Percentiles rank a stretch among this genome's conserved stretches.
phyloP scores from a whole-genome alignment of 1,284 basidiomycete genomes.

The Cryptococcus sp. region DNA sequence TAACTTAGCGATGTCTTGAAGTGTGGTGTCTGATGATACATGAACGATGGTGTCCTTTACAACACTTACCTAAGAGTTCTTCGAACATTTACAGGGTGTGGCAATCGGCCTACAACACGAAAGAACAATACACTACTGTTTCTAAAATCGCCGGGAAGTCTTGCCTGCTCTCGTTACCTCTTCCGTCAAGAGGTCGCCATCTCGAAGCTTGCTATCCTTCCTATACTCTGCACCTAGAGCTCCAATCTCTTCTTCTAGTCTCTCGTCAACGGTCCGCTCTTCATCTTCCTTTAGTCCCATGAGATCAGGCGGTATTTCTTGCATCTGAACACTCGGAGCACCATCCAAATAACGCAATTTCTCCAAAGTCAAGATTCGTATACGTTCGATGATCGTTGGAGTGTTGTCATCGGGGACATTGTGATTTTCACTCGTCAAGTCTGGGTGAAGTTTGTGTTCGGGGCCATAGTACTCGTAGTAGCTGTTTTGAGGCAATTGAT shows the following conservation, averaged over 20 bases:
- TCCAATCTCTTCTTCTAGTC: conserved; percentile 61
- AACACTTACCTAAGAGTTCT: no score
- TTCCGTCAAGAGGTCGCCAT: not conserved
- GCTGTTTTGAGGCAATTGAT: conserved; percentile 79
- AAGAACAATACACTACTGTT: no score
- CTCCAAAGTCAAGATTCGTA: conserved; percentile 78
- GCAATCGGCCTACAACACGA: no score
- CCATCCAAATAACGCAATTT: conserved; percentile 90
- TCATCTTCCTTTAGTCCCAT: conserved; percentile 74
- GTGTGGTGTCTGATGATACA: no score
- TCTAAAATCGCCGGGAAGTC: no score
- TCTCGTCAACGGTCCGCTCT: conserved; percentile 65
- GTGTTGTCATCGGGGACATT: conserved; percentile 95
- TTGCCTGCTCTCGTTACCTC: not conserved
- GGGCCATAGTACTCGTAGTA: conserved; percentile 94
- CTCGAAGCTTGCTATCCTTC: not conserved
- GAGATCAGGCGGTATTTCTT: conserved; percentile 90
- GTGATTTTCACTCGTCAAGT: conserved; percentile 82
- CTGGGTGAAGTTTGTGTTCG: conserved; percentile 87
- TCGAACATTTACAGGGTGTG: no score
- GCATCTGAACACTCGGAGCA: conserved; percentile 93
- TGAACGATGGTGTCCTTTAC: no score
- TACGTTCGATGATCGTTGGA: conserved; percentile 72
- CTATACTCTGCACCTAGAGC: conserved; percentile 53
- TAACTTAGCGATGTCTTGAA: no score